Evolutionary conservation across 768 basidiomycete species (phyloP), one percentile per base, ranked within the genome.

Genomic region (Pisolithus albus): DNA sequence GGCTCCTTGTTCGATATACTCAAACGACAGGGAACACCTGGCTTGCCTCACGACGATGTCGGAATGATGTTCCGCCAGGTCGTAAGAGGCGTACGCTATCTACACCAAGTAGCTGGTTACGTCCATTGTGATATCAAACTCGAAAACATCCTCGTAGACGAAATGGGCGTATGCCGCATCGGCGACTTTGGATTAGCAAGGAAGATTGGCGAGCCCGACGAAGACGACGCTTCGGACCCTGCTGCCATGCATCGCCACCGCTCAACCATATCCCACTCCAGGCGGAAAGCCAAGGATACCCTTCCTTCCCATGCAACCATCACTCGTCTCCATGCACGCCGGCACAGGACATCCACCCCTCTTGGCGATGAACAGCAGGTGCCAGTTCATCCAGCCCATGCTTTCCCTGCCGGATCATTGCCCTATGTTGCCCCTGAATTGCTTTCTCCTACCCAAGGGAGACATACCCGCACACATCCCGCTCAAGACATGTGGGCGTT

Each of bases 121-220:
- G 86, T 94, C 49, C 95, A 99, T 72, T 81, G 92, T 59, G 96
- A 99, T 70, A 74, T 99, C 67, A 99, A 99, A 73, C 80, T 96
- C 53, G 96, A 98, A 71, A 99, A 99, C 72, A 83, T 98, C 46
- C 80, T 98, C 40, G 84, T 94, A 49, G 91, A 94, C 66, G 87
- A 90, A 64, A 82, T 80, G 74, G 87, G 89, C 50, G 77, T 84
- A n/a, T 92, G 91, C 73, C 82, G 83, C 62, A 85, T 95, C 30
- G 74, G 75, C 41, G 92, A 94, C 70, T 93, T 94, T 70, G 90
- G 91, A 46, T 80, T 93, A 73, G 76, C 88, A 18, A 76, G 78
- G 61, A 74, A 73, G 52, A 82, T 91, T 39, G 82, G 80, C 59
- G 78, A 77, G 56, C 53, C 57, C 4, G 72, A 73, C 40, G 69